Evolutionary conservation across 257 asterid genomes (phyloP), one percentile per base, ranked within the genome.

Genomic region (Cruciata laevipes): DNA sequence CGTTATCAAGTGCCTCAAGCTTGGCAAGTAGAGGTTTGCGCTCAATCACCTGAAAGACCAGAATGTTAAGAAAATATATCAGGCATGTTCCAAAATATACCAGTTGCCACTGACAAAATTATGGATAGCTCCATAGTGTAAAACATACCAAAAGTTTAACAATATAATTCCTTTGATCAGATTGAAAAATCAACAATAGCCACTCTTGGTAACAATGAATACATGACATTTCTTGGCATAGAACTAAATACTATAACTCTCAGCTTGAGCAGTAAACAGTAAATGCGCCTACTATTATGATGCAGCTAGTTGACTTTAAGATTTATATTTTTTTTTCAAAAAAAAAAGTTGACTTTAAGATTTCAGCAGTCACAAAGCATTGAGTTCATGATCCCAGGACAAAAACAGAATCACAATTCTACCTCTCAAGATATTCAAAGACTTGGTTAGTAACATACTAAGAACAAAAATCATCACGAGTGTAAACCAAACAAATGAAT

Each of bases 1-100:
- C 99, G 63, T 81, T 71, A 76, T 93, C 99, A 68, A 88, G 57
- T 42, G 96, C 81, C 84, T 93, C 99, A 60, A 88, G 91, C 70
- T 77, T 85, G 61, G 95, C 95, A 67, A 93, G 78, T 79, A 82
- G 82, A 3, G 88, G 59, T 73, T 93, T 93, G 81, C 81, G 89
- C 75, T 93, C 97, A 13, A 80, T 85, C 60, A 91, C 68, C 98
- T 91, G 71, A 71, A 31, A 55, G 31, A 73, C 24, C 52, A 64
- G 61, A 72, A 47, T 72, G 23, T 7, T 17, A 49, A 27, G 38
- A 51, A 64, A 70, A 80, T 69, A 33, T 35, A 71, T 35, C 8
- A 68, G 68, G 66, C 68, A 73, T 74, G 71, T 37, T 14, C 58
- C 37, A 70, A 23, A 24, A 69, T 18, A 69, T 17, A 6, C 10